These are phyloP conservation scores for Grigorovia humatica DNA, from an alignment of 805 yeast species.

Conservation along the genomic window DNA sequence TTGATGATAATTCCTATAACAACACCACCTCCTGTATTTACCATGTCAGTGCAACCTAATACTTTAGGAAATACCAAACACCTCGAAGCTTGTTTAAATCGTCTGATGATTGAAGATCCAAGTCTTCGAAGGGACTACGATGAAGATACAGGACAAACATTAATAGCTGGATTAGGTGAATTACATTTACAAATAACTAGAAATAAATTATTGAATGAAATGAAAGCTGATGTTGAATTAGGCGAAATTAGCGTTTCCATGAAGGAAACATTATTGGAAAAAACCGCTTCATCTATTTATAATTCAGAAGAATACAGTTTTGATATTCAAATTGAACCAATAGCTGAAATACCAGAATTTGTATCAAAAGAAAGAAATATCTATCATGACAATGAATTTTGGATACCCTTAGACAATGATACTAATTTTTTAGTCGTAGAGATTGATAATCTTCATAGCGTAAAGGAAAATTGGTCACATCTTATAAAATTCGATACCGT, in stretches of 20 bases:
- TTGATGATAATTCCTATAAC: slow-evolving; percentile 61
- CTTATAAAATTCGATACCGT: slow-evolving; percentile 35
- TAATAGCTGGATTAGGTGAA: slow-evolving; percentile 97
- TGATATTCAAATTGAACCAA: slow-evolving; percentile 13
- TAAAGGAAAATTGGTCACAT: slow-evolving; percentile 41
- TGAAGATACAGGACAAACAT: slow-evolving; percentile 83
- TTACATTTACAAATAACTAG: slow-evolving; percentile 82
- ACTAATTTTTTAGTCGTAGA: slow-evolving; percentile 29
- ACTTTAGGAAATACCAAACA: slow-evolving; percentile 71
- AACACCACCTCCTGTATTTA: slow-evolving; percentile 89
- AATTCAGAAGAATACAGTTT: slow-evolving; percentile 14
- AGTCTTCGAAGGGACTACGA: slow-evolving; percentile 61
- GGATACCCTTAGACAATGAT: slow-evolving; percentile 25
- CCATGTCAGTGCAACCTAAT: slow-evolving; percentile 71
- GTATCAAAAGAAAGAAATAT: slow-evolving; percentile 13
- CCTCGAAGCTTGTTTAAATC: slow-evolving; percentile 58
- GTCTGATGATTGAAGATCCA: slow-evolving; percentile 81
- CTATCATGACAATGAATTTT: slow-evolving; percentile 16
- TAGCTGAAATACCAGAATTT: slow-evolving; percentile 4
- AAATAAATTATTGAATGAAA: slow-evolving; percentile 67
- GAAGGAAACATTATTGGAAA: slow-evolving; percentile 49
- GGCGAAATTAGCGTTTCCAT: slow-evolving; percentile 85
- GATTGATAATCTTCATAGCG: slow-evolving; percentile 20
- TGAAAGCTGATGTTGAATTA: slow-evolving; percentile 70
- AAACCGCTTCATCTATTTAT: not conserved